Evolutionary conservation across 73 alveolate genomes (phyloP).

Genomic region (Paramecium octaurelia): DNA sequence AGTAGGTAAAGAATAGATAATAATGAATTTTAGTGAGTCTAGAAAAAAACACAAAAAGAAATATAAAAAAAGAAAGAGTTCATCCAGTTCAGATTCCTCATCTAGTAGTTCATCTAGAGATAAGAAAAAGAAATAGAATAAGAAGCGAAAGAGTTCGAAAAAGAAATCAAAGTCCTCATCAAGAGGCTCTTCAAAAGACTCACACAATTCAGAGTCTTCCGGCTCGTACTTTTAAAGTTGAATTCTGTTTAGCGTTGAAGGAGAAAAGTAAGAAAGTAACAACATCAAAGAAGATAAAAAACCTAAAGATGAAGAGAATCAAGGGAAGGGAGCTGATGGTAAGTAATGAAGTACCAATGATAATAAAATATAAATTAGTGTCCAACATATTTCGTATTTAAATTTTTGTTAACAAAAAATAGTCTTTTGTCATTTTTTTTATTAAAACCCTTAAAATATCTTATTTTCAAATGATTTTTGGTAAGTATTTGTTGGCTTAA

Average conservation of each 20-base stretch:
- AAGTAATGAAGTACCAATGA: constrained; percentile 16
- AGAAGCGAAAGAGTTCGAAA: neutral
- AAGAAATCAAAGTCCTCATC: constrained; percentile 25
- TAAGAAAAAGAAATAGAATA: constrained; percentile 19
- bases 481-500: neutral
- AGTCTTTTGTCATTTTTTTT: neutral
- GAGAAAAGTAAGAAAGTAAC: neutral
- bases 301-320: neutral
- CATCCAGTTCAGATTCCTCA: constrained; percentile 34
- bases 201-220: constrained; percentile 40
- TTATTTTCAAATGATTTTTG: neutral
- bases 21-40: neutral
- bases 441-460: neutral
- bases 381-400: neutral
- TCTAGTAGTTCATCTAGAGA: constrained; percentile 24
- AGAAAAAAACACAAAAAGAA: constrained; percentile 45
- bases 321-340: neutral
- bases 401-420: neutral
- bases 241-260: constrained; percentile 32
- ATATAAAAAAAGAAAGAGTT: constrained; percentile 16
- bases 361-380: neutral
- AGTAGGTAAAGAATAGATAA: constrained; percentile 16
- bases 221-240: constrained; percentile 50
- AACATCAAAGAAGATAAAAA: neutral
- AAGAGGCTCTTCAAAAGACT: constrained; percentile 32